A percentile compares a stretch with the other conserved stretches of the same genome.
phyloP scores from a whole-genome alignment of 108 stramenopile species.

The Nannochloropsis salina region DNA sequence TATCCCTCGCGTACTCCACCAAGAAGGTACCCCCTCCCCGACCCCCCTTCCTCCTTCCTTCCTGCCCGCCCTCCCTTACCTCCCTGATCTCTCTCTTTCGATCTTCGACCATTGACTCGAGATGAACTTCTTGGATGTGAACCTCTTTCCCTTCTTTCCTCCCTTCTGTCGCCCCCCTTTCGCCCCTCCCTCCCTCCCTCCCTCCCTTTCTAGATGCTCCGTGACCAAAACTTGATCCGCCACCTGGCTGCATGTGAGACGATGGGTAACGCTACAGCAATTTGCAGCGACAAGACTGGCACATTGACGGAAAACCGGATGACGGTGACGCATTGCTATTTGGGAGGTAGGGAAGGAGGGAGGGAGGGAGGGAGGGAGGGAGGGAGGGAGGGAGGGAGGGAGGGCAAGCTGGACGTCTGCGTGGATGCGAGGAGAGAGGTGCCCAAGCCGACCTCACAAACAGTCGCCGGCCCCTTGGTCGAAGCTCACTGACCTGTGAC shows the following conservation, averaged over 20 bases:
- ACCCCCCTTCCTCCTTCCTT: background rate
- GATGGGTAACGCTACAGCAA: conserved; percentile 84
- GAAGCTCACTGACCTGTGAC: background rate
- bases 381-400: background rate
- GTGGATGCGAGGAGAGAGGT: too few relatives aligned
- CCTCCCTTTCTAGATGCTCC: conserved; percentile 61
- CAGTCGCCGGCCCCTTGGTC: too few relatives aligned
- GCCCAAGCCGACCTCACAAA: too few relatives aligned
- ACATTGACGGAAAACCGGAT: conserved; percentile 96
- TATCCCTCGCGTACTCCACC: conserved; percentile 88
- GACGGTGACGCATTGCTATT: conserved; percentile 64
- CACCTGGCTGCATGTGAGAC: conserved; percentile 84
- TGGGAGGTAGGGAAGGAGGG: conserved; percentile 21
- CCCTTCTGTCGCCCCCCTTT: background rate
- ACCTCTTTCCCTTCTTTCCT: background rate
- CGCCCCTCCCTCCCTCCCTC: background rate
- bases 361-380: background rate
- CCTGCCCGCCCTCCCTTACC: background rate
- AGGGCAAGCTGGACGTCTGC: background rate
- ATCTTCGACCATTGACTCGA: background rate
- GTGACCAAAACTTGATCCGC: conserved; percentile 70
- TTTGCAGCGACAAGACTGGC: conserved; percentile 97
- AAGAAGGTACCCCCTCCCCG: conserved; percentile 69
- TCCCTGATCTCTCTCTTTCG: conserved; percentile 68
- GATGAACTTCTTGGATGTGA: too few relatives aligned